phyloP scores from a whole-genome alignment of 192 early-diverging fungal genomes.

The Backusella australiensis region DNA sequence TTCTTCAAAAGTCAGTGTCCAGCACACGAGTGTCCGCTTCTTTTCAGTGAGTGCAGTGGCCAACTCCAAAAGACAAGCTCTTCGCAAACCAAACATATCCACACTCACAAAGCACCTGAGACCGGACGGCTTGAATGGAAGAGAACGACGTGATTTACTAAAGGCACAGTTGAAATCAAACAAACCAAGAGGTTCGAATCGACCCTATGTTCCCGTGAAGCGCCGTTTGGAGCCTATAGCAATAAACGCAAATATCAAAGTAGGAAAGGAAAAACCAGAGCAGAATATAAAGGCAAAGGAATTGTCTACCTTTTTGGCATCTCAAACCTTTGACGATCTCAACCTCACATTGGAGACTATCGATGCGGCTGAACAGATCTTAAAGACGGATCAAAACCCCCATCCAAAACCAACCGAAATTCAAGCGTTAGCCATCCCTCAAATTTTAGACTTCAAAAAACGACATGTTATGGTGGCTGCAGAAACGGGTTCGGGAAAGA shows the following conservation, averaged over 20 bases:
- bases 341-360: conserved; percentile 39
- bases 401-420: conserved; percentile 72
- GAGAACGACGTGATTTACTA: conserved; percentile 30
- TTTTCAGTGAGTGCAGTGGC: conserved; percentile 16
- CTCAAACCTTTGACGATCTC: conserved; percentile 58
- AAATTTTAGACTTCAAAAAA: conserved; percentile 46
- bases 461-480: conserved; percentile 72
- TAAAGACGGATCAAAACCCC: conserved; percentile 22
- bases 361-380: neutral
- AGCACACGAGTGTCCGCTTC: neutral
- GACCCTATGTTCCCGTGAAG: conserved; percentile 34
- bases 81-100: conserved; percentile 32
- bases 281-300: conserved; percentile 16
- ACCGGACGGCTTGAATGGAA: conserved; percentile 36
- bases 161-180: conserved; percentile 12
- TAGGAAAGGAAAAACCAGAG: neutral
- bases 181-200: conserved; percentile 6
- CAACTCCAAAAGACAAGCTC: conserved; percentile 15
- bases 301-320: conserved; percentile 20
- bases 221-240: conserved; percentile 26
- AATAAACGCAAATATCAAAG: neutral
- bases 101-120: conserved; percentile 36
- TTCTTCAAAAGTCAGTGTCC: neutral
- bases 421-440: conserved; percentile 81
- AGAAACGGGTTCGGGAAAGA: conserved; percentile 93